Evolutionary conservation across 768 basidiomycete genomes (phyloP), one percentile per base, ranked within the genome.

Genomic region (Phlebiopsis gigantea): DNA sequence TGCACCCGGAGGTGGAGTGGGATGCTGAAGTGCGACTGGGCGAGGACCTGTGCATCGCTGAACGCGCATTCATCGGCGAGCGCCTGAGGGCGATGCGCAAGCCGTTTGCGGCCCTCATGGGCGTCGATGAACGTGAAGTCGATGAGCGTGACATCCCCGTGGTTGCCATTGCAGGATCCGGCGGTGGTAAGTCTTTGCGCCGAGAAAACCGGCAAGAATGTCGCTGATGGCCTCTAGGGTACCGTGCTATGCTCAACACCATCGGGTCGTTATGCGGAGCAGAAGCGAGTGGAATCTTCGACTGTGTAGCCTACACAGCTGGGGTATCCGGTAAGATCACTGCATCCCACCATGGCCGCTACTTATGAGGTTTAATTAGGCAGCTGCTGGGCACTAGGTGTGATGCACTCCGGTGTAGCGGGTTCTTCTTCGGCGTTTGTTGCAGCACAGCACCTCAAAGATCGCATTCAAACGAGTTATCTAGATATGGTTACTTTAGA

Each of bases 161-260:
- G 7, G 66, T 67, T 1, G 66, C 64, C 6, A 61, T 67, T 21
- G 66, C 66, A 9, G 66, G 66, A 2, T 67, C 66, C 2, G 66
- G 66, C 2, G 66, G 66, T 42, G 66, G 66, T 67, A 41, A 24
- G 60, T 60, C 10, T 42, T 5, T 14, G 15, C 22, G 29, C 2
- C 22, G 1, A 19, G 3, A 41, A 10, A n/a, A n/a, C n/a, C n/a
- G n/a, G 29, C 5, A 10, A 22, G 46, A 46, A 7, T 7, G 12
- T 4, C 39, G 19, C n/a, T 57, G 43, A 26, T 2, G 12, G 21
- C 14, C 25, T 5, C 3, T 41, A 67, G 66, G 66, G 5, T 67
- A 57, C 42, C 63, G 66, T 2, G 66, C 66, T n/a, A 65, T 65
- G 64, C 53, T 67, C 34, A 67, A 65, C 39, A 67, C 66, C 6